Evolutionary conservation across 371 early-diverging fungal genomes (phyloP), one percentile per base, ranked within the genome.

Genomic region (Mortierella sp.): DNA sequence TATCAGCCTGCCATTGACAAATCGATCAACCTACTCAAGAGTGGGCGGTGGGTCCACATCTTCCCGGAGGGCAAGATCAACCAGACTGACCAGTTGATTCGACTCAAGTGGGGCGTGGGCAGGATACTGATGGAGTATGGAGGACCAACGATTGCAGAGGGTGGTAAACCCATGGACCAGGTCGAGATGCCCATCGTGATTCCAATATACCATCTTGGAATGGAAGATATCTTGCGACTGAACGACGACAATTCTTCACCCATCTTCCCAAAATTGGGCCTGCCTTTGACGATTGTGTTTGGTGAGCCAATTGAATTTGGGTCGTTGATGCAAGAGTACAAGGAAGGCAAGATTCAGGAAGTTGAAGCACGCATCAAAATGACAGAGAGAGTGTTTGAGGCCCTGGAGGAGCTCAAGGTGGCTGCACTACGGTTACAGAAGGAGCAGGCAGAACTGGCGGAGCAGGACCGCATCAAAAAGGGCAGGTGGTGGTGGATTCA

Each of bases 91-190:
- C 69, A 82, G 27, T 76, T 93, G 75, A 78, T 92, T 59, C 88
- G 90, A 27, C 94, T 94, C 76, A 91, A 92, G 64, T 96, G 96
- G 96, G 96, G 96, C 6, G 84, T 96, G 6, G 93, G 91, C 8
- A 86, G 95, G 32, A 79, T 96, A 50, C 64, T 94, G 17, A 92
- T 93, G 92, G 96, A 95, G 51, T 82, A 80, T 57, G 69, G 50
- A 2, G 81, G 80, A 30, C 71, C 80, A 0, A 89, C 94, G 0
- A 72, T 93, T 9, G 56, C 52, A 12, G 56, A 68, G 21, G 76
- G 76, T 32, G 76, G 76, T 34, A 59, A 61, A 23, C 76, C 76
- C 15, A 60, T 66, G 85, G 70, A 28, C 72, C 79, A 47, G 63
- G 68, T 47, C 44, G 79, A 50, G 64, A 81, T 69, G 65, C 42